Evolutionary conservation across 1,139 yeast species (phyloP), one percentile per base, ranked within the genome.

Genomic region (Geotrichum citri-aurantii): DNA sequence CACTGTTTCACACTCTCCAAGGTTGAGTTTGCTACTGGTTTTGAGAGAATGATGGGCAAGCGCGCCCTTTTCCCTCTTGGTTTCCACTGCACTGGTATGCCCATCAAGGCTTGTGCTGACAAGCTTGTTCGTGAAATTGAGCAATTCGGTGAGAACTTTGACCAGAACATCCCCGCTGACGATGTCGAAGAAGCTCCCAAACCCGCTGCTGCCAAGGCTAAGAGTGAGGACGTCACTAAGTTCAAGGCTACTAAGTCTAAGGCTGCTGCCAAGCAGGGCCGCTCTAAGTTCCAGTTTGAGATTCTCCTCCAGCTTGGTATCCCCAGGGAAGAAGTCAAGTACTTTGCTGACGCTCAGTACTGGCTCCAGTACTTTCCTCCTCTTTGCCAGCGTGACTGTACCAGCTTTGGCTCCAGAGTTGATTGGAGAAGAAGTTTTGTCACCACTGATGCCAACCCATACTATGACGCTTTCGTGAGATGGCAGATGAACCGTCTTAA

Each of bases 21-120:
- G 76, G 95, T 85, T 57, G 99, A 95, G 74, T 95, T 88, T 73
- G 88, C 95, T 57, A 81, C 89, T 60, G 98, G 99, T 59, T 95
- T 87, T 71, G 97, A 93, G 76, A 85, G 98, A 75, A 88, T 95
- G 93, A 81, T 82, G 69, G 98, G 98, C 65, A 90, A 88, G 75
- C 82, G 88, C 68, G 97, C 97, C 42, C 78, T 93, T 63, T 93
- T 90, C 77, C 99, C 99, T 56, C 81, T 95, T 62, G 99, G 99
- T 57, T 93, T 93, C 85, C 99, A 93, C 76, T 95, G 99, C 81
- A 93, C 99, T 50, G 99, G 99, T 79, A 88, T 93, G 97, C 99
- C 99, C 60, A 95, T 93, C 73, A 87, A 76, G 77, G 93, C 99
- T 19, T 83, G 97, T 69, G 99, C 99, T 54, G 99, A 93, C 76